phyloP scores from a whole-genome alignment of 257 asterid species.

The Prunella vulgaris region DNA sequence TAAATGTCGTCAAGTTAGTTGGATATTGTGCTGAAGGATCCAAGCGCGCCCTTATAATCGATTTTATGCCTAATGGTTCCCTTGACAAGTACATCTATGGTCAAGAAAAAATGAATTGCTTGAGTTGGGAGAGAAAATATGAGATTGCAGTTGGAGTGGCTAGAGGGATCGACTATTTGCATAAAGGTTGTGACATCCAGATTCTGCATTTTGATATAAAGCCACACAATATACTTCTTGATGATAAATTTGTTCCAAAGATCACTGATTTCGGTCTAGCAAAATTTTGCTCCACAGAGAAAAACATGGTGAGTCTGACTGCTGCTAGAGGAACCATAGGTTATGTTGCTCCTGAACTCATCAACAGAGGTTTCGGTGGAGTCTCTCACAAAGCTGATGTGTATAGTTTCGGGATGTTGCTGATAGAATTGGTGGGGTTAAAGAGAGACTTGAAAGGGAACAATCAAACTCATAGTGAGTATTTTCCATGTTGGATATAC shows the following conservation, averaged over 20 bases:
- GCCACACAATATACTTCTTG: too few relatives aligned
- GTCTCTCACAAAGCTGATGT: too few relatives aligned
- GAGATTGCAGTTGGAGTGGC: constrained; percentile 35
- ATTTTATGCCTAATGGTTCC: too few relatives aligned
- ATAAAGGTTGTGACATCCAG: constrained; percentile 18
- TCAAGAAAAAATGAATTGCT: too few relatives aligned
- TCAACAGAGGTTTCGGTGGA: too few relatives aligned
- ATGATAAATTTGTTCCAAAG: too few relatives aligned
- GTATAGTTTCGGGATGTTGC: too few relatives aligned
- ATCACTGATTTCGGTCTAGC: constrained; percentile 24
- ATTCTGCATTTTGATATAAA: constrained; percentile 23
- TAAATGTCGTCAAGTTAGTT: neutral
- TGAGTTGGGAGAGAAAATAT: neutral
- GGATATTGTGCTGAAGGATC: too few relatives aligned
- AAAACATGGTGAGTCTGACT: constrained; percentile 11
- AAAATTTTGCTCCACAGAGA: neutral
- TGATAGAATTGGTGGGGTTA: constrained; percentile 8
- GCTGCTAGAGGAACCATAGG: neutral
- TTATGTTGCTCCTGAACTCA: too few relatives aligned
- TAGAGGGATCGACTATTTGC: constrained; percentile 25
- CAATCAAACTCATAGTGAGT: neutral
- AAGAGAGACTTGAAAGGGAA: constrained; percentile 7
- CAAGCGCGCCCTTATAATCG: too few relatives aligned
- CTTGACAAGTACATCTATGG: too few relatives aligned
- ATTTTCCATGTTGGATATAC: constrained; percentile 18